Conservation (phyloP, 495 filamentous ascomycete genomes). For the Podospora comata region DNA sequence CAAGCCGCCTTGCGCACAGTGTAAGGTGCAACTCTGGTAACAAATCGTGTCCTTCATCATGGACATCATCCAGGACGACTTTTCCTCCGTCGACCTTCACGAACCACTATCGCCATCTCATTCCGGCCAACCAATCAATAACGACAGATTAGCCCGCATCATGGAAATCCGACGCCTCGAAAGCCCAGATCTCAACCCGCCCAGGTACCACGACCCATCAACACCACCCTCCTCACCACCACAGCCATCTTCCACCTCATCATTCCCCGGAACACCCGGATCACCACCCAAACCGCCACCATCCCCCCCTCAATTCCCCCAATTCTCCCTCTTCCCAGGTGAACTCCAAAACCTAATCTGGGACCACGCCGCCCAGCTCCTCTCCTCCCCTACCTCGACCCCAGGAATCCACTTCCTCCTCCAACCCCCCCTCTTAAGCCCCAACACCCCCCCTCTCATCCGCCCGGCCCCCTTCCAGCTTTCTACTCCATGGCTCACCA, state of each 20-base stretch:
- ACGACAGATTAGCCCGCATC: background rate
- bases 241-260: background rate
- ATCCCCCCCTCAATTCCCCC: conserved; percentile 21
- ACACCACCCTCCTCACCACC: background rate
- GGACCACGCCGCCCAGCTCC: conserved; percentile 21
- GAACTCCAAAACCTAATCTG: conserved; percentile 30
- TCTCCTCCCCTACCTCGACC: background rate
- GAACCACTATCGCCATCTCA: background rate
- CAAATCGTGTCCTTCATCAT: background rate
- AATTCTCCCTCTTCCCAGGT: conserved; percentile 23
- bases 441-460: conserved; percentile 15
- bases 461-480: background rate
- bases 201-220: background rate
- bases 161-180: background rate
- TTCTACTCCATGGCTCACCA: background rate
- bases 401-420: conserved; percentile 28
- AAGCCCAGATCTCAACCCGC: background rate
- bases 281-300: background rate
- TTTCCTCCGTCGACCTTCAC: background rate
- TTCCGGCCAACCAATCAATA: background rate
- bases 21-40: background rate
- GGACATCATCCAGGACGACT: background rate
- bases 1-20: background rate
- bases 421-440: conserved; percentile 50
- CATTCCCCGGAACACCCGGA: background rate